Evolutionary conservation across 129 eudicot species (phyloP), one percentile per base, ranked within the genome.

Genomic region (Silybum marianum): DNA sequence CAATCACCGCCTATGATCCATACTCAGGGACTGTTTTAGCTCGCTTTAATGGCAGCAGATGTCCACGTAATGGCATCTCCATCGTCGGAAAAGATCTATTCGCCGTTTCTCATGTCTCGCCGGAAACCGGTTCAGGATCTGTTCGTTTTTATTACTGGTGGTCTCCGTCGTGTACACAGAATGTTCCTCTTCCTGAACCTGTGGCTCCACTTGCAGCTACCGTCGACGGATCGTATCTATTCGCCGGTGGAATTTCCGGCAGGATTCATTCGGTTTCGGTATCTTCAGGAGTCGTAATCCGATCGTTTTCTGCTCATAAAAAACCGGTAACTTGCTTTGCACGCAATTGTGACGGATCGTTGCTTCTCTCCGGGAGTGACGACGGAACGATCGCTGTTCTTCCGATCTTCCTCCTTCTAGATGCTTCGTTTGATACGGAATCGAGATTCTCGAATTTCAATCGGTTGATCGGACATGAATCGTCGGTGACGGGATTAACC

Each of bases 181-280:
- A 26, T 30, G 34, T 88, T 28, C 42, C 74, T 25, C 69, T 88
- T 46, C 89, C 89, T 16, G 86, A 86, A 70, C 91, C 88, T 4
- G 89, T 88, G 25, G 89, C 86, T 54, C 88, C 91, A 0, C 44
- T 88, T 22, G 82, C 78, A 4, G 83, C 86, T 39, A 73, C 88
- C 16, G 7, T 13, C 1, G 84, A 86, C 12, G 89, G 91, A 14
- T n/a, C 23, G 14, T 88, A 69, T 30, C 40, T 86, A 16, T 88
- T 88, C 67, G 78, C 89, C 7, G 84, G 91, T 0, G 91, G 91
- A 10, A 11, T 86, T 73, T 86, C 89, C 0, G 91, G 89, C 10
- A 39, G 66, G 0, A 83, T 88, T 38, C 82, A 86, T 69, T 21
- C 86, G 4, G 5, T 88, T 13, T 46, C 69, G 14, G 62, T 83